Percentiles rank a stretch among this genome's conserved stretches.
Evolutionary conservation across 2,329 filamentous ascomycete species (phyloP).

Genomic region (Fusarium verticillioides): DNA sequence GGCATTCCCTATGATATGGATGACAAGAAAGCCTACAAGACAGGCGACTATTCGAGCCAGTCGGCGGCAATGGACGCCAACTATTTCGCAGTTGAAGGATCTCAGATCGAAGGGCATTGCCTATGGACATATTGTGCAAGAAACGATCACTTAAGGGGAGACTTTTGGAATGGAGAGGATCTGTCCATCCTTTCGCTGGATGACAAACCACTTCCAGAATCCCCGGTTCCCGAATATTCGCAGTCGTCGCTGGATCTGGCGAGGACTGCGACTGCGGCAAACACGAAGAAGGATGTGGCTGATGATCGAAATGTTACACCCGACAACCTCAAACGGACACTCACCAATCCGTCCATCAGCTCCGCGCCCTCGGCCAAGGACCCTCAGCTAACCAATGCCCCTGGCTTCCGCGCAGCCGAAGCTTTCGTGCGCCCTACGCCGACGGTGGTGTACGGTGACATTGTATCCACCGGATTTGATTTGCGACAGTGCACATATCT

Average conservation of each 20-base stretch:
- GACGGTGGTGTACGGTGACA: constrained; percentile 76
- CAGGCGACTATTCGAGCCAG: constrained; percentile 93
- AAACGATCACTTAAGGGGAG: constrained; percentile 90
- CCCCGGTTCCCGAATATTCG: constrained; percentile 58
- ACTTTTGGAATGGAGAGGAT: constrained; percentile 98
- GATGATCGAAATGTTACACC: constrained; percentile 74
- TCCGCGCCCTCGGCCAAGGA: constrained; percentile 64
- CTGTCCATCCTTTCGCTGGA: constrained; percentile 89
- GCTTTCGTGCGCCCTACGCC: constrained; percentile 91
- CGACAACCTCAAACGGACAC: constrained; percentile 76
- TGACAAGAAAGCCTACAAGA: constrained; percentile 93
- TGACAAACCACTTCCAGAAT: constrained; percentile 72
- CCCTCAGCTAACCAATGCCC: constrained; percentile 68
- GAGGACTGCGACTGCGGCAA: constrained; percentile 33
- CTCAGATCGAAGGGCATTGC: constrained; percentile 84
- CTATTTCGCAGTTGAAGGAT: constrained; percentile 89
- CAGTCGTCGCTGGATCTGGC: constrained; percentile 58
- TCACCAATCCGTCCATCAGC: constrained; percentile 75
- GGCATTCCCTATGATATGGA: constrained; percentile 99
- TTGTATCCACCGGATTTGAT: constrained; percentile 82
- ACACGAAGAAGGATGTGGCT: constrained; percentile 54
- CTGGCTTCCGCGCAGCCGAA: constrained; percentile 89
- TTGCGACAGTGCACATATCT: constrained; percentile 81
- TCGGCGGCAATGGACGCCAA: constrained; percentile 95
- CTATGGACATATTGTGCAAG: constrained; percentile 86